Base-by-base conservation (phyloP, 495 filamentous ascomycete genomes). In the Saxispiralis lemnorum region DNA sequence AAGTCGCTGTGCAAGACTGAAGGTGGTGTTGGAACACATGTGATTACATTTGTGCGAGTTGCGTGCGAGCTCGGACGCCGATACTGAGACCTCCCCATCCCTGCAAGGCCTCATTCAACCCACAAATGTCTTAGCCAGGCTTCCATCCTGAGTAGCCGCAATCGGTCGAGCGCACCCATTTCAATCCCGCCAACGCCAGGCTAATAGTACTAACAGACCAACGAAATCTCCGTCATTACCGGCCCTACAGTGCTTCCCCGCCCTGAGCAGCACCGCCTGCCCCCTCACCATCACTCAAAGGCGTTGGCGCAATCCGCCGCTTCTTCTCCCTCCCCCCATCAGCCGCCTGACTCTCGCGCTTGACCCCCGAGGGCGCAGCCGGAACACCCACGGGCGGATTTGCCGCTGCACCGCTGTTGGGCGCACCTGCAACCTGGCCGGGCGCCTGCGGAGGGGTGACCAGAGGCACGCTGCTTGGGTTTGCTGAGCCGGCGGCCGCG, bases 361-460 rank as follows among this genome's bases (percentile, higher is more conserved):
- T 47, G 31, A 40, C 15, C n/a, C 48, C 50, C 31, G 38, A 35
- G 16, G n/a, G n/a, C n/a, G 9, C 31, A 14, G 6, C 35, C 38
- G 19, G 12, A 36, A 13, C 42, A 9, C 13, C 20, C 4, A 38
- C 34, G 39, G 15, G 20, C 11, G 38, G 31, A n/a, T 35, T 34
- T 12, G 43, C 44, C 12, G 49, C 38, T 16, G 52, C 38, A n/a
- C 51, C 56, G 37, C 49, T 49, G 7, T 54, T 46, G n/a, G 58
- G 58, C 43, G 57, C 59, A 33, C 46, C 56, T 7, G 55, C 54
- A 41, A 56, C 55, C 17, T 60, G 56, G 15, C 55, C 52, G 7
- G 61, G 61, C 15, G 61, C 62, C 36, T 57, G 51, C 18, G 61
- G 61, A 1, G 61, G 61, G n/a, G 61, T 64, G 51, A 53, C 59